Conservation (phyloP, 352 stramenopile species). For the Pythium dissotocum region DNA sequence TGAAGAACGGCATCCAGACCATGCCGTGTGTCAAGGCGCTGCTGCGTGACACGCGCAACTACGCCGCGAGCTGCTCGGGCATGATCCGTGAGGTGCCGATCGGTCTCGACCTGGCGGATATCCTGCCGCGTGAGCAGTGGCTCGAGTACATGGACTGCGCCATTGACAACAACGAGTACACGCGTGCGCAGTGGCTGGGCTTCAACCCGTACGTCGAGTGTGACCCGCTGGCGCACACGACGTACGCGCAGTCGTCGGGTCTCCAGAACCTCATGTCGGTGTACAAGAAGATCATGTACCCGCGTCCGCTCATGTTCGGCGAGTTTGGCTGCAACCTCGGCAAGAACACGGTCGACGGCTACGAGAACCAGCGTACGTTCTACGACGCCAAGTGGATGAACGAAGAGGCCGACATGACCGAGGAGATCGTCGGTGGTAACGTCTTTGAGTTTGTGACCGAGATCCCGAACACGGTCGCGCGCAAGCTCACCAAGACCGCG, state of each 20-base stretch:
- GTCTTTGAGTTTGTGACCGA: constrained; percentile 46
- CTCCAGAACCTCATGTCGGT: constrained; percentile 48
- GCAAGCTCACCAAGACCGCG: constrained; percentile 33
- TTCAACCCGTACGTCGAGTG: constrained; percentile 67
- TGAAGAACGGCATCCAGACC: constrained; percentile 28
- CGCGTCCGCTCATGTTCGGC: constrained; percentile 54
- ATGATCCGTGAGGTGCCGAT: constrained; percentile 45
- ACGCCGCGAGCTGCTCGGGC: constrained; percentile 37
- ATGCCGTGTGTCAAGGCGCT: constrained; percentile 55
- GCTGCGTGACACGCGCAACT: constrained; percentile 46
- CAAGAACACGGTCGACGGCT: constrained; percentile 51
- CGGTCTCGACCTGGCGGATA: constrained; percentile 52
- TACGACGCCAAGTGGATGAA: constrained; percentile 58
- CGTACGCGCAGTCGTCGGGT: constrained; percentile 42
- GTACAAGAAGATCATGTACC: constrained; percentile 41
- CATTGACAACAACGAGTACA: constrained; percentile 41
- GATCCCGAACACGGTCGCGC: constrained; percentile 36
- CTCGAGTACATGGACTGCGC: constrained; percentile 55
- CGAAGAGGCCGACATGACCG: constrained; percentile 40
- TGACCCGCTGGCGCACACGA: constrained; percentile 39
- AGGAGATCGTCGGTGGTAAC: constrained; percentile 42
- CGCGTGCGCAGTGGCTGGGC: constrained; percentile 48
- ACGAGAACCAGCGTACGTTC: constrained; percentile 51
- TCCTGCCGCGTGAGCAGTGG: constrained; percentile 36
- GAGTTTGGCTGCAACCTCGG: constrained; percentile 58